Base-by-base conservation (phyloP, 805 yeast species). In the Debaryomyces hansenii region DNA sequence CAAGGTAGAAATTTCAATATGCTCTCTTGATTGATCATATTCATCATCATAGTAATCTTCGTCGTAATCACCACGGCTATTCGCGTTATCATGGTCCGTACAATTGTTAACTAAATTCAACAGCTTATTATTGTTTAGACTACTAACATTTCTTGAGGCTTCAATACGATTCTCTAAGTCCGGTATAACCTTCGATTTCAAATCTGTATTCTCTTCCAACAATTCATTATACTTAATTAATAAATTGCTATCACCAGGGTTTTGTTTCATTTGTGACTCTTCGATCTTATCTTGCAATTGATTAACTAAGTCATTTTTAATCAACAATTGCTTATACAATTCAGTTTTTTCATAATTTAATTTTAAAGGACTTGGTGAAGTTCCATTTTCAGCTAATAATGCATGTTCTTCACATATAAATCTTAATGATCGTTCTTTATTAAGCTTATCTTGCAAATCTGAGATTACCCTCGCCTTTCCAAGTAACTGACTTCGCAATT, bases 351-450 rank as follows among this genome's bases (percentile, higher is more conserved):
- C 82, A 54, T 79, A 78, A 31, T 78, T 75, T 49, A 84, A 59
- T 43, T 83, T 82, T 27, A 83, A 67, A 14, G 82, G 67, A 42
- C 80, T 73, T 24, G 87, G 84, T 24, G 70, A 60, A 42, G 68
- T 65, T 9, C 82, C 80, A 52, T 77, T 70, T 51, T 83, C 87
- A 49, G 74, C 60, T 32, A 82, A 62, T 29, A 85, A 58, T 0
- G 84, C 79, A 53, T 84, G 83, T 51, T 85, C 91, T 55, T 87
- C 94, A 24, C 89, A 83, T 24, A 84, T 79, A 52, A 78, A 82
- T 43, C 95, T 66, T 46, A 81, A 76, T 52, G 79, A 69, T 50
- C 92, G 71, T 59, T 87, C 92, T 27, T 79, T 81, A 45, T 78
- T 80, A 47, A 87, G 60, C 49, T 78, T 77, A 38, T 78, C 79